A percentile compares a stretch with the other conserved stretches of the same genome.
Conservation (phyloP, 495 filamentous ascomycete species). For the Physcia stellaris region DNA sequence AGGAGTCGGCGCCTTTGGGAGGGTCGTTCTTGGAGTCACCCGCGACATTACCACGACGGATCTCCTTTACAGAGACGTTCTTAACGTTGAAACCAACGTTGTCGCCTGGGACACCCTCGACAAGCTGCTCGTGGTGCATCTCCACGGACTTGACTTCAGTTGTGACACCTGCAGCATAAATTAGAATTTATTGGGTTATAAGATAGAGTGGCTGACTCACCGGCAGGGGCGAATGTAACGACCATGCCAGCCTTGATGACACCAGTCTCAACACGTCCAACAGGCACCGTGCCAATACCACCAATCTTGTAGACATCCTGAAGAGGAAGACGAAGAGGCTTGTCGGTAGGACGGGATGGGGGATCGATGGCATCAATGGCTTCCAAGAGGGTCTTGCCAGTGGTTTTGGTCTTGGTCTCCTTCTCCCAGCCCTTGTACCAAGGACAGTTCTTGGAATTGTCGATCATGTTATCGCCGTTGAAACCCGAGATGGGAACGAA, state of each 20-base stretch:
- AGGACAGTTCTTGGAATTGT: slow-evolving; percentile 81
- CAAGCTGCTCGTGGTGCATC: slow-evolving; percentile 99
- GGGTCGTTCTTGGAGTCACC: slow-evolving; percentile 99
- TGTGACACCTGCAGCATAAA: slow-evolving; percentile 93
- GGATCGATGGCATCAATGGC: slow-evolving; percentile 95
- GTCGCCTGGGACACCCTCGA: slow-evolving; percentile 92
- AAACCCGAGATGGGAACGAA: slow-evolving; percentile 99
- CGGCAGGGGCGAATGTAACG: slow-evolving; percentile 5
- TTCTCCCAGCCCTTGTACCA: slow-evolving; percentile 99
- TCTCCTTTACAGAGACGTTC: slow-evolving; percentile 99
- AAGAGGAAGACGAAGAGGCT: slow-evolving; percentile 98
- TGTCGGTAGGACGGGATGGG: slow-evolving; percentile 78
- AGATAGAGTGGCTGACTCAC: too few relatives aligned
- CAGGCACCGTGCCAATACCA: slow-evolving; percentile 98
- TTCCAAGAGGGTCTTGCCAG: slow-evolving; percentile 97
- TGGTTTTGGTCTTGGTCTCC: slow-evolving; percentile 86
- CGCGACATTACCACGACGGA: slow-evolving; percentile 98
- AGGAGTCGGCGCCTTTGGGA: slow-evolving; percentile 71
- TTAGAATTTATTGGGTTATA: too few relatives aligned
- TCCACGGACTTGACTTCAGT: slow-evolving; percentile 99
- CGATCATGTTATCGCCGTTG: slow-evolving; percentile 99
- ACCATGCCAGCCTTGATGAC: slow-evolving; percentile 95
- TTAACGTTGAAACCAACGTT: slow-evolving; percentile 99
- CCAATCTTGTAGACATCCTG: slow-evolving; percentile 99
- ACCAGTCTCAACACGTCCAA: slow-evolving; percentile 99